phyloP scores from a whole-genome alignment of 2,329 filamentous ascomycete genomes.

The Cordyceps cateniannulata region DNA sequence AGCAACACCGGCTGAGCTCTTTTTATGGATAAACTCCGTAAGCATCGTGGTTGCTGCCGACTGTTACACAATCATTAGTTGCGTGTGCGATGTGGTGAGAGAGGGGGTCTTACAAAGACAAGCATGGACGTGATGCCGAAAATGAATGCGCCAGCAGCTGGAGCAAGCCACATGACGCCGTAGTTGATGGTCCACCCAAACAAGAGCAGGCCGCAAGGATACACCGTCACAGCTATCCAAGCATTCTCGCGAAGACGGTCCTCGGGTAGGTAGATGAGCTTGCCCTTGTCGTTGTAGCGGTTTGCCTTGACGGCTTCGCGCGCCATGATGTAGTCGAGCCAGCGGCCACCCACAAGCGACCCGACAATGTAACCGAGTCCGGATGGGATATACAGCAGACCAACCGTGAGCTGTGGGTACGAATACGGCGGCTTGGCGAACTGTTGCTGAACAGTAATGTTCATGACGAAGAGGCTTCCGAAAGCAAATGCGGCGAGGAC shows the following conservation, averaged over 20 bases:
- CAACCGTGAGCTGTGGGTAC: slow-evolving; percentile 62
- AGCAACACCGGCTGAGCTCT: slow-evolving; percentile 66
- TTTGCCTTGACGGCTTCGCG: slow-evolving; percentile 65
- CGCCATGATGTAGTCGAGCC: slow-evolving; percentile 78
- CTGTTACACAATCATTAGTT: slow-evolving; percentile 20
- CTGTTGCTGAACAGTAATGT: slow-evolving; percentile 67
- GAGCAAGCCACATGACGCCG: slow-evolving; percentile 58
- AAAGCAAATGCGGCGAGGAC: slow-evolving; percentile 71
- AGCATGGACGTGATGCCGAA: slow-evolving; percentile 72
- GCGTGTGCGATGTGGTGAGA: neutral
- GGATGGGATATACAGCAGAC: slow-evolving; percentile 70
- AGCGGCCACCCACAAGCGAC: slow-evolving; percentile 63
- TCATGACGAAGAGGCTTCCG: slow-evolving; percentile 67
- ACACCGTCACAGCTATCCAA: slow-evolving; percentile 66
- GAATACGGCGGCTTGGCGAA: slow-evolving; percentile 63
- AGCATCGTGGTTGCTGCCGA: slow-evolving; percentile 71
- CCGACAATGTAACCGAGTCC: slow-evolving; percentile 66
- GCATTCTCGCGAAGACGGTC: slow-evolving; percentile 80
- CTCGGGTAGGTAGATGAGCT: slow-evolving; percentile 64
- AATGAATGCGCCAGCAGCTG: slow-evolving; percentile 60
- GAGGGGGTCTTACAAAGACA: slow-evolving; percentile 51
- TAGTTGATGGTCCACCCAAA: slow-evolving; percentile 70
- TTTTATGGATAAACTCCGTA: slow-evolving; percentile 73
- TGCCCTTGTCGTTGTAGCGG: slow-evolving; percentile 60
- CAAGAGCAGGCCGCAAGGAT: slow-evolving; percentile 63